Evolutionary conservation across 192 early-diverging fungal species (phyloP).

Genomic region (Podila epicladia): DNA sequence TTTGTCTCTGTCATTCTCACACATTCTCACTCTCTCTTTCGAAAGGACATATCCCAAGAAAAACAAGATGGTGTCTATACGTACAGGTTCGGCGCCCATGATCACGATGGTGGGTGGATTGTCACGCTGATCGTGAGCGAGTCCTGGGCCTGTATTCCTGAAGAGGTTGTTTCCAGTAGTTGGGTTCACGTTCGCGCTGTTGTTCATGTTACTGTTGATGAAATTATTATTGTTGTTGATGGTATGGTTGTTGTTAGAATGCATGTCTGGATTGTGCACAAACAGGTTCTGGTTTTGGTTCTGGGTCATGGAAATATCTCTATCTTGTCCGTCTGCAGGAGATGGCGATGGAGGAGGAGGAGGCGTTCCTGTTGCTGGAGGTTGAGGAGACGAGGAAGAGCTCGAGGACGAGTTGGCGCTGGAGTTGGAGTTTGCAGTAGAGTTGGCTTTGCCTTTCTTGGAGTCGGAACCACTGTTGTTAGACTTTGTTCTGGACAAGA

Average conservation of each 20-base stretch:
- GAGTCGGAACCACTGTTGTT: conserved; percentile 16
- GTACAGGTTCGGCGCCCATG: conserved; percentile 47
- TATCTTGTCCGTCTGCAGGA: not conserved
- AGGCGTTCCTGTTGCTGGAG: not conserved
- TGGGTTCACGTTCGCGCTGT: not conserved
- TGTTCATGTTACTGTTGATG: conserved; percentile 12
- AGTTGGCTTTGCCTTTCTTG: too few species aligned
- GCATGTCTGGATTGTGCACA: conserved; percentile 1
- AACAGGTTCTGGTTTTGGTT: not conserved
- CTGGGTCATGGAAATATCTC: not conserved
- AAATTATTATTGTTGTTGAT: not conserved
- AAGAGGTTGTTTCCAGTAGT: not conserved
- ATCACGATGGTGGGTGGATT: conserved; percentile 40
- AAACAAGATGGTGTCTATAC: conserved; percentile 10
- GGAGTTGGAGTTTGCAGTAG: not conserved
- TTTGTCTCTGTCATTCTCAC: too few species aligned
- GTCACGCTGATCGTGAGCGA: conserved; percentile 26
- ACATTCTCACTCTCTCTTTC: not conserved
- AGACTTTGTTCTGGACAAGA: conserved; percentile 45
- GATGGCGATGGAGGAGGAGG: conserved; percentile 1
- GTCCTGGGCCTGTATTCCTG: not conserved
- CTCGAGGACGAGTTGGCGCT: not conserved
- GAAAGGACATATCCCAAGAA: not conserved
- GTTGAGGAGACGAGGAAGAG: conserved; percentile 5
- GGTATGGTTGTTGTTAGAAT: conserved; percentile 1